Percentiles rank a stretch among this genome's conserved stretches.
These are phyloP conservation scores for Quercus ilex DNA, from an alignment of 306 rosid species.

Conservation along the genomic window DNA sequence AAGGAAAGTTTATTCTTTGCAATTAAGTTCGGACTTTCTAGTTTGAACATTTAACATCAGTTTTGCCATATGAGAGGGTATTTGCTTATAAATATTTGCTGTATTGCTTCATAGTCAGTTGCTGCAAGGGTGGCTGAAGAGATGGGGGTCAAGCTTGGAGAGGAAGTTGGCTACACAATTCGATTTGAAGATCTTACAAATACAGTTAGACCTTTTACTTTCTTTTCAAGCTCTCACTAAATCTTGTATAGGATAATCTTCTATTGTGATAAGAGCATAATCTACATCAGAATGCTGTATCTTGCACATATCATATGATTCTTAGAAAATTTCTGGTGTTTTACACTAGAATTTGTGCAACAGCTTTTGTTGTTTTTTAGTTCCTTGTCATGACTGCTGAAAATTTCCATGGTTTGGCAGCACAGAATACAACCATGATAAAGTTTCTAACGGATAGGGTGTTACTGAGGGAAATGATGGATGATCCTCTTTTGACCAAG, in stretches of 20 bases:
- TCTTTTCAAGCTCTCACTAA: not conserved
- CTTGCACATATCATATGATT: not conserved
- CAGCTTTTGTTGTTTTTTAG: not conserved
- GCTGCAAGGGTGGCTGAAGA: constrained; percentile 91
- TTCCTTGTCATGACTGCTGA: constrained; percentile 14
- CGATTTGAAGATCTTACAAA: constrained; percentile 88
- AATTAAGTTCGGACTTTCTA: not conserved
- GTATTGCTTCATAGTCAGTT: constrained; percentile 51
- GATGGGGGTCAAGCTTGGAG: constrained; percentile 89
- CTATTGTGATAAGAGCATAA: not conserved
- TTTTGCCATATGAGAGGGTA: not conserved
- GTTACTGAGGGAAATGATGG: constrained; percentile 94
- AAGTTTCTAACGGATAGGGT: constrained; percentile 94
- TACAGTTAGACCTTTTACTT: constrained; percentile 40
- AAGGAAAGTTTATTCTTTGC: not conserved
- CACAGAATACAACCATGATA: constrained; percentile 68
- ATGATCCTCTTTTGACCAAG: constrained; percentile 94
- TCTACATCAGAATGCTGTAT: not conserved
- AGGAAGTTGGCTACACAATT: constrained; percentile 91
- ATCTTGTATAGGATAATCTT: not conserved
- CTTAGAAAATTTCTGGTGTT: not conserved
- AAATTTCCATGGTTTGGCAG: constrained; percentile 54
- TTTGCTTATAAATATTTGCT: not conserved
- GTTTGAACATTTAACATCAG: not conserved
- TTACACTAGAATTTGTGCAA: not conserved